These are phyloP conservation scores for Penicillium griseofulvum DNA, from an alignment of 2,329 filamentous ascomycete genomes.

Conservation along the genomic window DNA sequence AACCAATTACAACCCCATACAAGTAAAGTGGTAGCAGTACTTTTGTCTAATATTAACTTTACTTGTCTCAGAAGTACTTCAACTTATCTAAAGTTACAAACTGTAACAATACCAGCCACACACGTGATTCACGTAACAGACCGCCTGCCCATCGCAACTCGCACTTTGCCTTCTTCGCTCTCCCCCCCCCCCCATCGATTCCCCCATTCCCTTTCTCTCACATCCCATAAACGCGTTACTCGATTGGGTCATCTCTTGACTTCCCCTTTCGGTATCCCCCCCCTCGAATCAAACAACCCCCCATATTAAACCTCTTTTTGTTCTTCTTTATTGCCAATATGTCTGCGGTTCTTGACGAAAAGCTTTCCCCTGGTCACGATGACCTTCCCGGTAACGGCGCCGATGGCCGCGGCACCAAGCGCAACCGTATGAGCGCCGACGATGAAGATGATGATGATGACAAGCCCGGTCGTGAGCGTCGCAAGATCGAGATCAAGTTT, in stretches of 20 bases:
- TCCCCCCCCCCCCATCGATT: slow-evolving; percentile 31
- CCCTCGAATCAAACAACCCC: slow-evolving; percentile 10
- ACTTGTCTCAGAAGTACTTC: not conserved
- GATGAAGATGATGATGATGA: slow-evolving; percentile 98
- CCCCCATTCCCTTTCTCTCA: slow-evolving; percentile 33
- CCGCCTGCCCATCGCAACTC: slow-evolving; percentile 26
- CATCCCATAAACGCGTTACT: slow-evolving; percentile 46
- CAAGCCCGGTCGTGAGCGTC: slow-evolving; percentile 93
- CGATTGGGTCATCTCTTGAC: slow-evolving; percentile 45
- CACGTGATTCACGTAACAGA: slow-evolving; percentile 28
- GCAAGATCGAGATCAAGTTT: slow-evolving; percentile 99
- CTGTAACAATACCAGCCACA: not conserved
- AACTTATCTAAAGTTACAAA: not conserved
- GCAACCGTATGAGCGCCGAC: slow-evolving; percentile 75
- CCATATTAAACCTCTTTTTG: slow-evolving; percentile 10
- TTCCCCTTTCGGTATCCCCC: slow-evolving; percentile 45
- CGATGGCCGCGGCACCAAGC: slow-evolving; percentile 84
- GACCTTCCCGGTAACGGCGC: slow-evolving; percentile 59
- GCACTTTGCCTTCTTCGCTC: slow-evolving; percentile 39
- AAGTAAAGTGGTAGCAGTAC: not conserved
- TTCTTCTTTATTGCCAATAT: slow-evolving; percentile 68
- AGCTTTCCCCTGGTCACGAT: slow-evolving; percentile 72
- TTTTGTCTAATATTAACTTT: not conserved
- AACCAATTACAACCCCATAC: not conserved
- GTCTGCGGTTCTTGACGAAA: slow-evolving; percentile 73